A percentile compares a stretch with the other conserved stretches of the same genome.
These are phyloP conservation scores for Brassica hybrid DNA, from an alignment of 441 rosid species.

Conservation along the genomic window DNA sequence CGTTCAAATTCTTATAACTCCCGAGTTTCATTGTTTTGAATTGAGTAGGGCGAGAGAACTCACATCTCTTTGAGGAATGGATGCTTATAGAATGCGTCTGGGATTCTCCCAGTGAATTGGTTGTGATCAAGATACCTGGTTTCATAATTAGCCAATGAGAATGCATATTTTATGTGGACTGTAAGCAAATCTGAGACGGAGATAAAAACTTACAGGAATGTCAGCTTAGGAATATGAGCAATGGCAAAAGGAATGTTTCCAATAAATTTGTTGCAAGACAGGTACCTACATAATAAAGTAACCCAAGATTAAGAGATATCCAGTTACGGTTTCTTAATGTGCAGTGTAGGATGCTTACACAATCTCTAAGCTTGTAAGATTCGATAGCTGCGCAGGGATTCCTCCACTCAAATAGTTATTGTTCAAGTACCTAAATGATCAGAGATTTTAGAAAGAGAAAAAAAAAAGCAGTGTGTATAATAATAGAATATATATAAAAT, in stretches of 20 bases:
- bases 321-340: no score
- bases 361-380: conserved; percentile 88
- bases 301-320: no score
- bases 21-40: no score
- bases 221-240: conserved; percentile 80
- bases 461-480: not conserved
- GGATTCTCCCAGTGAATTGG: conserved; percentile 73
- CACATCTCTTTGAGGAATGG: conserved; percentile 79
- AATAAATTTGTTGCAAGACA: conserved; percentile 85
- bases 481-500: no score
- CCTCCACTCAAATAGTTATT: conserved; percentile 95
- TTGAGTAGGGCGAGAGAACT: no score
- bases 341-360: conserved; percentile 59
- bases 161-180: not conserved
- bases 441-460: conserved; percentile 6
- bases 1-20: conserved; percentile 2
- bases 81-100: conserved; percentile 70
- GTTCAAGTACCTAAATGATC: conserved; percentile 66
- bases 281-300: conserved; percentile 56
- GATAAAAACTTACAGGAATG: conserved; percentile 69
- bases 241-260: conserved; percentile 81
- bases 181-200: not conserved
- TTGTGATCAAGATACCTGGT: conserved; percentile 79
- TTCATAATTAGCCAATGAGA: conserved; percentile 25
- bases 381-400: conserved; percentile 91